Conservation (phyloP, 768 basidiomycete genomes). For the Amanita muscaria region DNA sequence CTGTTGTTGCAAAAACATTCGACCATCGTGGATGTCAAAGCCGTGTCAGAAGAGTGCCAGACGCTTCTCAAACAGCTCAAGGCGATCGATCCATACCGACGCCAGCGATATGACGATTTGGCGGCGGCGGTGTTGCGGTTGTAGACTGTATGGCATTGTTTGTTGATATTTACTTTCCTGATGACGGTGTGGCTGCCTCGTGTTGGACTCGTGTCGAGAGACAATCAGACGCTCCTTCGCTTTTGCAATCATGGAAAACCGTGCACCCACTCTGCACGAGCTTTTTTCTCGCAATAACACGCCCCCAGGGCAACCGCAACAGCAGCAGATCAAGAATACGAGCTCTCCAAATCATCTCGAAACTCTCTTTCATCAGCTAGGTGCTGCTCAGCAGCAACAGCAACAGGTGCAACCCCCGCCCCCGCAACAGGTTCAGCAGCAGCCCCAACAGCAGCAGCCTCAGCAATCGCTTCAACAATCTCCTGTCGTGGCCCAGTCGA, state of each 20-base stretch:
- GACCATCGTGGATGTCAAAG: slow-evolving; percentile 21
- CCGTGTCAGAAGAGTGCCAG: slow-evolving; percentile 37
- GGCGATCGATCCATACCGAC: slow-evolving; percentile 57
- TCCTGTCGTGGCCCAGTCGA: slow-evolving; percentile 10
- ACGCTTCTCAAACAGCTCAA: slow-evolving; percentile 48
- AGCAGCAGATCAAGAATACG: slow-evolving; percentile 29
- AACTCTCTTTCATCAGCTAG: slow-evolving; percentile 54
- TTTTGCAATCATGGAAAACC: slow-evolving; percentile 30
- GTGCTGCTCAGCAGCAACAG: slow-evolving; percentile 30
- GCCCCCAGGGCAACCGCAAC: slow-evolving; percentile 7
- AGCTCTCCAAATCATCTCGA: slow-evolving; percentile 56
- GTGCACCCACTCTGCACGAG: slow-evolving; percentile 33
- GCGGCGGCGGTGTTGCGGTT: slow-evolving; percentile 12
- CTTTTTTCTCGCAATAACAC: slow-evolving; percentile 35
- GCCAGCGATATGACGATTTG: slow-evolving; percentile 59
- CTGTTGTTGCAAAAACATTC: slow-evolving; percentile 49
- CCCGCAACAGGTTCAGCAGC: not conserved
- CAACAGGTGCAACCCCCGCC: slow-evolving; percentile 12
- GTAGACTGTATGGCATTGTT: slow-evolving; percentile 14
- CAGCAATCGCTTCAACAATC: slow-evolving; percentile 7
- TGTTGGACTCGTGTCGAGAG: slow-evolving; percentile 33
- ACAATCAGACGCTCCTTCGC: slow-evolving; percentile 8
- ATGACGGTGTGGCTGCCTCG: slow-evolving; percentile 32
- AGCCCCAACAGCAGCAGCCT: slow-evolving; percentile 9
- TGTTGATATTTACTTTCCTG: slow-evolving; percentile 12